Evolutionary conservation across 345 rosid species (phyloP).

Genomic region (Eucalyptus virginea): DNA sequence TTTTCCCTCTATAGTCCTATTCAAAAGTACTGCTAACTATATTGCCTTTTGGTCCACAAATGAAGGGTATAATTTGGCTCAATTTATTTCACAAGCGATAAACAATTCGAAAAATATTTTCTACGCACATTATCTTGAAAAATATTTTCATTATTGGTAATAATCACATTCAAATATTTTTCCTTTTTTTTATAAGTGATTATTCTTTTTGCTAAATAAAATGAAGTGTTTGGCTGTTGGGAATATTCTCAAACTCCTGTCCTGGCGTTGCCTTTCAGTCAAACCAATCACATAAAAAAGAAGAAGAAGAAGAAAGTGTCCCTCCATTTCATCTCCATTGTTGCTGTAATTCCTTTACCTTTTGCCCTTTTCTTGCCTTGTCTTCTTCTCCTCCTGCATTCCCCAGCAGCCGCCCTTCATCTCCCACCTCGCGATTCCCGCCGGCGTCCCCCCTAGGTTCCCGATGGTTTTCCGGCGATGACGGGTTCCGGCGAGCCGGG

Average conservation of each 20-base stretch:
- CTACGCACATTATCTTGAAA: no score
- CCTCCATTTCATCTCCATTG: neutral
- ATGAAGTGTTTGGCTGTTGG: neutral
- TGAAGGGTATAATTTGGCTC: neutral
- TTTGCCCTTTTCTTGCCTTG: neutral
- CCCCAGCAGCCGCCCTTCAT: neutral
- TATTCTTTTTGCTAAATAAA: neutral
- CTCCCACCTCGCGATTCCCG: neutral
- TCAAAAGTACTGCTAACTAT: neutral
- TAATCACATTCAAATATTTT: no score
- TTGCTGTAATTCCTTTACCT: neutral
- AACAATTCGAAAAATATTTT: no score
- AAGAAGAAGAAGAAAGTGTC: neutral
- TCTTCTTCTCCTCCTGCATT: neutral
- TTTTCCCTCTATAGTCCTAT: neutral
- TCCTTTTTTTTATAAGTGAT: no score
- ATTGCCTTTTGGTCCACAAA: neutral
- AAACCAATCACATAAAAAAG: neutral
- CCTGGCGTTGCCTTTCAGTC: neutral
- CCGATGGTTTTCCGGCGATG: neutral
- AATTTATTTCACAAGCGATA: neutral
- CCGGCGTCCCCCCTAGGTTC: neutral
- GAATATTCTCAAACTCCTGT: no score
- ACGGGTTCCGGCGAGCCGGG: neutral
- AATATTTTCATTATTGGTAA: accelerated